Percentiles rank a stretch among this genome's conserved stretches.
These are phyloP conservation scores for Corymbia maculata DNA, from an alignment of 345 rosid genomes.

Conservation along the genomic window DNA sequence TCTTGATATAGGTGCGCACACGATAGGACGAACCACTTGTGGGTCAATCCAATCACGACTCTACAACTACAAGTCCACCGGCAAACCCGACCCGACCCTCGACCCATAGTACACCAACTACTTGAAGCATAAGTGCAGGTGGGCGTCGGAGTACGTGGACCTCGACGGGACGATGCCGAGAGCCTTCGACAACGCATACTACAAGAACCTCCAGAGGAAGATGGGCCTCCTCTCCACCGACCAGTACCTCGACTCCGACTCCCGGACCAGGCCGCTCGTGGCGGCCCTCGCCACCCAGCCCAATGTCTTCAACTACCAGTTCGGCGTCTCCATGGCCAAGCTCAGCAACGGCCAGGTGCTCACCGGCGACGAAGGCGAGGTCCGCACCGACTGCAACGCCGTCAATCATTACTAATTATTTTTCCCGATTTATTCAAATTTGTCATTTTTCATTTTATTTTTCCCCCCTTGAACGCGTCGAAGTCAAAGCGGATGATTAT, in stretches of 20 bases:
- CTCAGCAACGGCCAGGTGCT: slow-evolving; percentile 30
- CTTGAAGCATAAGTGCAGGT: slow-evolving; percentile 54
- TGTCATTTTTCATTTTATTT: not conserved
- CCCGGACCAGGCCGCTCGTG: slow-evolving; percentile 23
- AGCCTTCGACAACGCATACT: slow-evolving; percentile 34
- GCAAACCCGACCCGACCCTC: slow-evolving; percentile 33
- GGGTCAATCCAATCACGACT: slow-evolving; percentile 42
- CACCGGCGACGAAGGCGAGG: slow-evolving; percentile 22
- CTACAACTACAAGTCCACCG: slow-evolving; percentile 36
- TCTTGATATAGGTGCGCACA: slow-evolving; percentile 38
- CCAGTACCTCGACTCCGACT: slow-evolving; percentile 18
- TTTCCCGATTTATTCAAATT: not conserved
- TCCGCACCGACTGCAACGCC: slow-evolving; percentile 24
- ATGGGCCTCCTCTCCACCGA: slow-evolving; percentile 32
- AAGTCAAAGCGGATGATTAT: not conserved
- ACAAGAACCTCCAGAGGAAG: slow-evolving; percentile 25
- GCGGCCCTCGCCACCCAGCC: slow-evolving; percentile 10
- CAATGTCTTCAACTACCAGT: slow-evolving; percentile 18
- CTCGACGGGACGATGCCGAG: slow-evolving; percentile 47
- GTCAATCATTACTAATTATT: not conserved
- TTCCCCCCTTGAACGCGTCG: not conserved
- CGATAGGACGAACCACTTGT: slow-evolving; percentile 50
- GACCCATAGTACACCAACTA: slow-evolving; percentile 29
- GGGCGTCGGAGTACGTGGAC: slow-evolving; percentile 53
- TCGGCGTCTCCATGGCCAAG: slow-evolving; percentile 36